Conservation (phyloP, 306 rosid genomes). For the Canavalia ensiformis region DNA sequence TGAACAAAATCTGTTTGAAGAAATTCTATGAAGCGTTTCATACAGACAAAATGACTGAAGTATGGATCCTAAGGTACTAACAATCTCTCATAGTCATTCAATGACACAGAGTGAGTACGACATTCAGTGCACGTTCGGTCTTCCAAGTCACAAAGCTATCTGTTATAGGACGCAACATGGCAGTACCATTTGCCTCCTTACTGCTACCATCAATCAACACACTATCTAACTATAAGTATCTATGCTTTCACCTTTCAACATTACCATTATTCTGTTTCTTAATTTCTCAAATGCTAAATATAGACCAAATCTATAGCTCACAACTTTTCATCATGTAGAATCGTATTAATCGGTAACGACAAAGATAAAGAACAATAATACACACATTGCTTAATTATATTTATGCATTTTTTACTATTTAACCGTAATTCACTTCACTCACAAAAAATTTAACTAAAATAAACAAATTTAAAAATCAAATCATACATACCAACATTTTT, state of each 20-base stretch:
- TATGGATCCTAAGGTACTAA: not conserved
- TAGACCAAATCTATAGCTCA: not conserved
- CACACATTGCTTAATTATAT: not conserved
- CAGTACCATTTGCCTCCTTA: constrained; percentile 6
- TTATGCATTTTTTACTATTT: not conserved
- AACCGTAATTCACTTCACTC: not conserved
- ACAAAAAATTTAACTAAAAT: too few relatives aligned
- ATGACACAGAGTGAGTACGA: not conserved
- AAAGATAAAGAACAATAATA: not conserved
- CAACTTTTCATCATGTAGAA: not conserved
- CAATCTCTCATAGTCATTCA: not conserved
- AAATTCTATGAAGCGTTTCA: not conserved
- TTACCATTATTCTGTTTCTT: not conserved
- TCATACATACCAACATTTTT: too few relatives aligned
- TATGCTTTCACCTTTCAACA: not conserved
- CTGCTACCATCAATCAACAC: constrained; percentile 12
- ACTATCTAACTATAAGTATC: constrained; percentile 6
- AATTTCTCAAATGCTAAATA: not conserved
- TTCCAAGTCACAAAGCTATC: not conserved
- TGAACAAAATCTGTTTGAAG: not conserved
- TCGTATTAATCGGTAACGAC: not conserved
- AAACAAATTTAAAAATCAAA: too few relatives aligned
- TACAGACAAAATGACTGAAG: constrained; percentile 20
- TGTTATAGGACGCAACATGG: not conserved
- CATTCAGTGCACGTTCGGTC: not conserved